phyloP scores from a whole-genome alignment of 2,329 filamentous ascomycete species.

The Penicillium sp. region DNA sequence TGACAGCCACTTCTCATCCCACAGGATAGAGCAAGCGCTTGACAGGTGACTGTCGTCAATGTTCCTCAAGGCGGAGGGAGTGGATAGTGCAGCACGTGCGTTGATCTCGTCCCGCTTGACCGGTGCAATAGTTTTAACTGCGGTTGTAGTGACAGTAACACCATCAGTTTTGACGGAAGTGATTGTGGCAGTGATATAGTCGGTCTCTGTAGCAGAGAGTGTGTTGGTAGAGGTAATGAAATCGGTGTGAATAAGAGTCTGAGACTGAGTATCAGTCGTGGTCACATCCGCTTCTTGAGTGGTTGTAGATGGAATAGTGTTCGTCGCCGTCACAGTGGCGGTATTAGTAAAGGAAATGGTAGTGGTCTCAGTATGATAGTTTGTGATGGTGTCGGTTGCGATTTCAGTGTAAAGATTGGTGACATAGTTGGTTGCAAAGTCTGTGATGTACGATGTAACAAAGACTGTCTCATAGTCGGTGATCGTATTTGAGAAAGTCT shows the following conservation, averaged over 20 bases:
- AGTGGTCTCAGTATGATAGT: constrained; percentile 15
- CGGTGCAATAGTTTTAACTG: neutral
- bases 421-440: neutral
- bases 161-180: neutral
- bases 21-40: constrained; percentile 1
- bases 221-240: neutral
- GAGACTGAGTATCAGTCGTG: neutral
- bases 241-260: neutral
- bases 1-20: neutral
- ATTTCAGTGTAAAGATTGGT: neutral
- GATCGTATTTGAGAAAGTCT: neutral
- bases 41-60: neutral
- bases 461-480: neutral
- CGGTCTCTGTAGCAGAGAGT: neutral
- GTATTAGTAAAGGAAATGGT: constrained; percentile 15
- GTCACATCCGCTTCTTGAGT: neutral
- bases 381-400: neutral
- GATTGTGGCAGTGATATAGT: neutral
- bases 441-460: neutral
- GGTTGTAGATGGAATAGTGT: constrained; percentile 6
- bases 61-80: neutral
- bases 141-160: neutral
- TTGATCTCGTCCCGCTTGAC: neutral
- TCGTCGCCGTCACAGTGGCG: constrained; percentile 5
- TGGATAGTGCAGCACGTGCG: neutral